Evolutionary conservation across 352 stramenopile genomes (phyloP).

Genomic region (Globisporangium lucens): DNA sequence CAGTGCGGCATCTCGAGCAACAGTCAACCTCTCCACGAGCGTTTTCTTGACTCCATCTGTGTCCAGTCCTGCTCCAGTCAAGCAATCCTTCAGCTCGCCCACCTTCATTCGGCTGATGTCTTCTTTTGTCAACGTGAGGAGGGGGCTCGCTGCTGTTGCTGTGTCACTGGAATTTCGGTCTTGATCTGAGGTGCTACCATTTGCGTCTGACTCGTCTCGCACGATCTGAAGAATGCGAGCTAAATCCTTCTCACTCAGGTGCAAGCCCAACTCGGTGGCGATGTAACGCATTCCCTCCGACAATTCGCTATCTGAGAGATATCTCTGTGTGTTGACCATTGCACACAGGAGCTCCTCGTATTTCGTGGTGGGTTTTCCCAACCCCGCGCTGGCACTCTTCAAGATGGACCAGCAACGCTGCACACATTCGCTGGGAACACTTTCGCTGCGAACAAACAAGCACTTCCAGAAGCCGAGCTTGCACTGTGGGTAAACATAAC

Average conservation of each 20-base stretch:
- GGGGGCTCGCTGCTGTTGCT: conserved; percentile 4
- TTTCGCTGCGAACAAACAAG: conserved; percentile 34
- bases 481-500: conserved; percentile 21
- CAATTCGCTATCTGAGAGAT: conserved; percentile 43
- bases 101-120: conserved; percentile 43
- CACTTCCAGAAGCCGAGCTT: conserved; percentile 57
- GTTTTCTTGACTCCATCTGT: conserved; percentile 49
- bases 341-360: conserved; percentile 29
- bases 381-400: background rate
- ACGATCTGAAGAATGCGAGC: conserved; percentile 15
- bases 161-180: background rate
- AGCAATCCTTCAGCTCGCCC: conserved; percentile 34
- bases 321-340: conserved; percentile 27
- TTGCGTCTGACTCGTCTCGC: conserved; percentile 9
- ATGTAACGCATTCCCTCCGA: conserved; percentile 37
- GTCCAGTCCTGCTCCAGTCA: conserved; percentile 27
- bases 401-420: conserved; percentile 38
- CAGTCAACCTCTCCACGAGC: conserved; percentile 38
- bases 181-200: background rate
- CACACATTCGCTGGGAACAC: conserved; percentile 10
- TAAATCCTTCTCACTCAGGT: conserved; percentile 12
- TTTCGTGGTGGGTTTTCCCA: conserved; percentile 21
- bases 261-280: conserved; percentile 25
- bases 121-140: conserved; percentile 25
- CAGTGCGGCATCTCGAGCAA: conserved; percentile 26